A percentile compares a stretch with the other conserved stretches of the same genome.
Evolutionary conservation across 169 alveolate genomes (phyloP).

Genomic region (Plasmodium malariae): DNA sequence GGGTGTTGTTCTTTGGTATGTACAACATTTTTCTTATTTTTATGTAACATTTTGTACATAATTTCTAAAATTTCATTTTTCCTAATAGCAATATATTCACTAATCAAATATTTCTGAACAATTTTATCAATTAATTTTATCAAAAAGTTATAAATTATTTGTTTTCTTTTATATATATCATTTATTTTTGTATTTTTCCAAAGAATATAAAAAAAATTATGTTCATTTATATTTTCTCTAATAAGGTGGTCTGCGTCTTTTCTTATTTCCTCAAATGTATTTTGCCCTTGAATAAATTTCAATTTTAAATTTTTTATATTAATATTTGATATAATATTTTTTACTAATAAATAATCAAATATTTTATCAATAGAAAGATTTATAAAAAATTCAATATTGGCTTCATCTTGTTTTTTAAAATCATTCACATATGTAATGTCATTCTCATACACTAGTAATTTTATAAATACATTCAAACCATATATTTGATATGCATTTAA

Average conservation of each 20-base stretch:
- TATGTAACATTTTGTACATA: slow-evolving; percentile 8
- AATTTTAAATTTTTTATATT: slow-evolving; percentile 60
- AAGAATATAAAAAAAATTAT: slow-evolving; percentile 42
- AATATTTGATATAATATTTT: slow-evolving; percentile 18
- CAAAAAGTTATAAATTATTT: slow-evolving; percentile 36
- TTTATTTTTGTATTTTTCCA: slow-evolving; percentile 5
- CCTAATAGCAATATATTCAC: slow-evolving; percentile 41
- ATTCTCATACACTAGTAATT: slow-evolving; percentile 44
- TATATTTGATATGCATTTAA: slow-evolving; percentile 32
- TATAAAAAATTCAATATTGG: slow-evolving; percentile 53
- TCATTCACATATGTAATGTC: slow-evolving; percentile 7
- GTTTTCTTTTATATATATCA: slow-evolving; percentile 61
- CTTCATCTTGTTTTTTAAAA: slow-evolving; percentile 15
- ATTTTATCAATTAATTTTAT: slow-evolving; percentile 47
- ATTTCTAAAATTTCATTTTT: slow-evolving; percentile 42
- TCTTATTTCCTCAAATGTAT: slow-evolving; percentile 17
- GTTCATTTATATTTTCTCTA: slow-evolving; percentile 46
- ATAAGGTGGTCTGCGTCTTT: slow-evolving; percentile 27
- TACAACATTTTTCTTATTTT: no score
- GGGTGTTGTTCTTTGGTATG: no score
- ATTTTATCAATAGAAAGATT: slow-evolving; percentile 48
- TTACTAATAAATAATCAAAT: slow-evolving; percentile 47
- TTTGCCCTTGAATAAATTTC: slow-evolving; percentile 64
- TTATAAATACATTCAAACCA: slow-evolving; percentile 43
- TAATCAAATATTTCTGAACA: slow-evolving; percentile 27